A percentile compares a stretch with the other conserved stretches of the same genome.
Evolutionary conservation across 768 basidiomycete species (phyloP).

Genomic region (Russula virescens): DNA sequence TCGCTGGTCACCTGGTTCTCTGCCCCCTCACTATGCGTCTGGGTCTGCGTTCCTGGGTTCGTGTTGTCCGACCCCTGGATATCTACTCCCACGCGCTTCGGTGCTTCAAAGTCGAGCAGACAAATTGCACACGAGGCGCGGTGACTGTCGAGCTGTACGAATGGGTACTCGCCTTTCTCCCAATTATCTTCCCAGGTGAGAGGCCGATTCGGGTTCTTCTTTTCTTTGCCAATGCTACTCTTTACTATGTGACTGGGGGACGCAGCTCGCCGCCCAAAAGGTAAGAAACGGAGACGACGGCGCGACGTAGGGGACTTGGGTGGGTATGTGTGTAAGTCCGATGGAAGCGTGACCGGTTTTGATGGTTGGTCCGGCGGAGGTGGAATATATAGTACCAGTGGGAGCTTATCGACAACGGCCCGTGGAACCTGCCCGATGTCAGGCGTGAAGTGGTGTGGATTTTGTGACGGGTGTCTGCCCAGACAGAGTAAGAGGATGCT

Average conservation of each 20-base stretch:
- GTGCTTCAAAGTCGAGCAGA: conserved; percentile 79
- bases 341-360: conserved; percentile 20
- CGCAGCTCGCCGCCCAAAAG: conserved; percentile 6
- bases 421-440: conserved; percentile 73
- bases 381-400: conserved; percentile 81
- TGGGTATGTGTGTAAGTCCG: conserved; percentile 49
- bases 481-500: conserved; percentile 74
- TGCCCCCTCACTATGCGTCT: not conserved
- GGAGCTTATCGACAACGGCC: conserved; percentile 69
- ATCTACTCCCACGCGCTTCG: conserved; percentile 36
- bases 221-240: conserved; percentile 23
- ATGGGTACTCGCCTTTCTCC: conserved; percentile 73
- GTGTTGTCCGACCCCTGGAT: conserved; percentile 28
- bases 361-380: conserved; percentile 49
- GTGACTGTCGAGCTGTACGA: conserved; percentile 75
- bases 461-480: conserved; percentile 74
- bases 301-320: conserved; percentile 43
- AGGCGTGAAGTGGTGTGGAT: conserved; percentile 65
- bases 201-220: conserved; percentile 28
- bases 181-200: conserved; percentile 72
- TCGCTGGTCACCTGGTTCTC: conserved; percentile 30
- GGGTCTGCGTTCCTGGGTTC: conserved; percentile 1
- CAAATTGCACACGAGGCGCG: conserved; percentile 83
- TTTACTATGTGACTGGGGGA: conserved; percentile 14
- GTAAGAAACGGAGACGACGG: conserved; percentile 51